Conservation (phyloP, 805 yeast genomes). For the Lipomyces yamanashiensis region DNA sequence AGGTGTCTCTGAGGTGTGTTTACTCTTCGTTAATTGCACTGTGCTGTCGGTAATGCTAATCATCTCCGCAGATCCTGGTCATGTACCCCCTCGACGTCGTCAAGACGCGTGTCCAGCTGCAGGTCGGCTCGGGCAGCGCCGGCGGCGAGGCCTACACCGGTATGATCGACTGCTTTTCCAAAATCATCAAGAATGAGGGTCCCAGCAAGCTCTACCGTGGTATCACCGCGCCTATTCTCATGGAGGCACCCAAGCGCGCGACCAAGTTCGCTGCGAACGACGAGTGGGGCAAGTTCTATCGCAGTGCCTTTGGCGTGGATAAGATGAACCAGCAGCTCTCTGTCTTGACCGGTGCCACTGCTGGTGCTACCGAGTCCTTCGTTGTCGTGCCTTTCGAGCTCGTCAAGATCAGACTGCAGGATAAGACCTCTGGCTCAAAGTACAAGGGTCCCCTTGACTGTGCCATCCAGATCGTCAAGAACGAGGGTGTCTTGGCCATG, state of each 20-base stretch:
- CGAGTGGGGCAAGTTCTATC: constrained; percentile 89
- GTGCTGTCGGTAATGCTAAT: constrained; percentile 3
- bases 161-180: constrained; percentile 78
- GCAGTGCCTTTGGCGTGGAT: constrained; percentile 66
- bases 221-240: constrained; percentile 91
- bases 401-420: constrained; percentile 93
- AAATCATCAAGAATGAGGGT: constrained; percentile 88
- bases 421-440: constrained; percentile 64
- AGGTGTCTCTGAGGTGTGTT: constrained; percentile 81
- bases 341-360: constrained; percentile 93
- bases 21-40: not conserved
- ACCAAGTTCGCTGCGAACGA: constrained; percentile 98
- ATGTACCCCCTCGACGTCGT: constrained; percentile 94
- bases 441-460: constrained; percentile 87
- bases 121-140: constrained; percentile 56
- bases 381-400: constrained; percentile 98
- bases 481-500: constrained; percentile 80
- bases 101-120: constrained; percentile 87
- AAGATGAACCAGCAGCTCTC: constrained; percentile 82
- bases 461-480: constrained; percentile 66
- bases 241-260: constrained; percentile 99
- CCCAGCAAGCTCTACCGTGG: constrained; percentile 85
- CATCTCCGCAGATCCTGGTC: constrained; percentile 57
- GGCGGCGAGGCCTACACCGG: constrained; percentile 73
- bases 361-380: constrained; percentile 96